Base-by-base conservation (phyloP, 2,329 filamentous ascomycete species). In the Tolypocladium tropicale region DNA sequence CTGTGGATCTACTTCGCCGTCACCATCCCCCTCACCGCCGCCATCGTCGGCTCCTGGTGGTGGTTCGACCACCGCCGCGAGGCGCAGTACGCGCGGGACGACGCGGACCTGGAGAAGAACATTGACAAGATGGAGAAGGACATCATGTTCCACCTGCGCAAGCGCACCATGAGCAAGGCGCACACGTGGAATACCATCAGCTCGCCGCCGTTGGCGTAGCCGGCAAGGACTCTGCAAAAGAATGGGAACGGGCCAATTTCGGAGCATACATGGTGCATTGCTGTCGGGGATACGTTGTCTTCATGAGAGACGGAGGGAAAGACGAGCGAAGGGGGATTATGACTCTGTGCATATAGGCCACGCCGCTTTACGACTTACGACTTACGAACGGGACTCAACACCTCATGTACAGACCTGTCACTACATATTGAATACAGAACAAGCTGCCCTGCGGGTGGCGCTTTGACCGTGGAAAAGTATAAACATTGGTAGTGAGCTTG, bases 1-100 rank as follows among this genome's bases (percentile, higher is more conserved):
- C 72, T 86, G 30, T 86, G 83, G 82, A 76, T 86, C 54, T 86
- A 85, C 70, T 85, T 85, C 60, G 80, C 72, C 58, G 76, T 85
- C 55, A 82, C 81, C 3, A 67, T 85, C 12, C 83, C 83, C 3
- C 61, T 84, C 54, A 86, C 83, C 0, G 64, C 77, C 2, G 32
- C 73, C 53, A 80, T 85, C 59, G 78, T 86, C 28, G 68, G 70
- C 3, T 64, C 72, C n/a, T 85, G 82, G 81, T 72, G 78, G 62
- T 72, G 73, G 59, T 79, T 80, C 64, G 80, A 84, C 63, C 70
- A 67, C 43, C 70, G 72, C 28, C 77, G 80, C 53, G 77, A 82
- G 68, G 70, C 65, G 55, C 67, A 71, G 60, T 80, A 80, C 61
- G 71, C 68, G 14, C 61, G 62, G 53, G 80, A 83, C 62, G 79